Percentiles rank a stretch among this genome's conserved stretches.
Evolutionary conservation across 1,139 yeast species (phyloP).

Genomic region (Saccharomycopsis hybrid): DNA sequence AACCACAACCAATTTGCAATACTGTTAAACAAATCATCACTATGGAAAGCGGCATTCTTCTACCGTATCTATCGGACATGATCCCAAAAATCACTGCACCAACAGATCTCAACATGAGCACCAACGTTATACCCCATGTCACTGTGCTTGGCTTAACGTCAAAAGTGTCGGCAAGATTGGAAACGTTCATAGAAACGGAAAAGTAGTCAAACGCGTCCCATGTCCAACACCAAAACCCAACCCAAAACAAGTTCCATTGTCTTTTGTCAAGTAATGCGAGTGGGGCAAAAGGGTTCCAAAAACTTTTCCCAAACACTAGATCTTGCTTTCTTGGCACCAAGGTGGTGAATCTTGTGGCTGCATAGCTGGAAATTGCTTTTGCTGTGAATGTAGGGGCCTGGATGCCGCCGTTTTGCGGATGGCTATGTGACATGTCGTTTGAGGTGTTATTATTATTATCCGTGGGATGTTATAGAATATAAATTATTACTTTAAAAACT

Average conservation of each 20-base stretch:
- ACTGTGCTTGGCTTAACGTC: constrained; percentile 45
- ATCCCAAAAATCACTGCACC: constrained; percentile 71
- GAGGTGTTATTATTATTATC: background rate
- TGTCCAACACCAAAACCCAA: constrained; percentile 70
- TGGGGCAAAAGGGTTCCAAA: constrained; percentile 47
- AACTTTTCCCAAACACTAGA: constrained; percentile 5
- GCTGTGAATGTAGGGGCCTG: constrained; percentile 4
- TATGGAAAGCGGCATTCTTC: constrained; percentile 61
- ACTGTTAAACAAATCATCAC: constrained; percentile 48
- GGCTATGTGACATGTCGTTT: no score
- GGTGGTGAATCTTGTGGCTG: constrained; percentile 15
- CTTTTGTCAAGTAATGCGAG: constrained; percentile 37
- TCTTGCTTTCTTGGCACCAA: constrained; percentile 12
- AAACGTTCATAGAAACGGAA: constrained; percentile 56
- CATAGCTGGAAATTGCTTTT: constrained; percentile 8
- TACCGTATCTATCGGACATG: constrained; percentile 60
- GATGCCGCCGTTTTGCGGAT: background rate
- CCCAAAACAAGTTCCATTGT: constrained; percentile 57
- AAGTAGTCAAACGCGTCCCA: constrained; percentile 79
- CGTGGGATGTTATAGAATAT: background rate
- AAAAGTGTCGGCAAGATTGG: constrained; percentile 48
- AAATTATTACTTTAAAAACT: background rate
- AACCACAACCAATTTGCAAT: constrained; percentile 68
- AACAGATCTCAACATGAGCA: constrained; percentile 71
- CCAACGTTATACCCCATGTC: constrained; percentile 79